Base-by-base conservation (phyloP, 139 green algal species). In the Desmodesmus armatus region DNA sequence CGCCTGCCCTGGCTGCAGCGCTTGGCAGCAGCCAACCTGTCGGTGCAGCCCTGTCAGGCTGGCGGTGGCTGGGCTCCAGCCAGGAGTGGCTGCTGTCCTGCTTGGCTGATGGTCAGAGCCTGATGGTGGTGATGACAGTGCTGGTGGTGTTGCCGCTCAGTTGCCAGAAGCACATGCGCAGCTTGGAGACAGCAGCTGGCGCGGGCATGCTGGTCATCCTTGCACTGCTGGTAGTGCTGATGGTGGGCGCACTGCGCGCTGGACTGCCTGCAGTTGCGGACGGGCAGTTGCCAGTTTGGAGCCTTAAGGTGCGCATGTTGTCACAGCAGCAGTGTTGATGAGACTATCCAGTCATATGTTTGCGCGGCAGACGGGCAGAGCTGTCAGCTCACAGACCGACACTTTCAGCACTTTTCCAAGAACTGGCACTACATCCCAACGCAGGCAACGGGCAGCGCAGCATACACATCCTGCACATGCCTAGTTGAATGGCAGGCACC, bases 251-350 rank as follows among this genome's bases (percentile, higher is more conserved):
- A 0, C 31, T 69, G 2, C 25, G 40, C 0, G 67, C 72, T 27
- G 93, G 92, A 62, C 91, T 97, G 44, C 94, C 94, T 7, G 94
- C 93, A 19, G 85, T 97, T 0, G 19, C 33, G 1, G 41, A 23
- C 25, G 94, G 95, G 0, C 91, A 97, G 80, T 88, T 98, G 60
- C 89, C 92, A 17, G 47, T 96, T 1, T 91, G 87, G 58, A 41
- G 47, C 29, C 39, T 93, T 17, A 83, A 89, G 86, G 33, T 92
- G 21, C 67, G 88, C 37, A 58, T 9, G 1, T 74, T 9, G 37
- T 7, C 35, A 27, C 35, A 55, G 39, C 15, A 3, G 37, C 35
- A 55, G 33, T 2, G 67, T 0, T 53, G 19, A 9, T 35, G 15
- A 11, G 7, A 37, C 35, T 19, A 11, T 3, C 35, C 29, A 86